Conservation (phyloP, 2,329 filamentous ascomycete genomes). For the Phialophora chinensis region DNA sequence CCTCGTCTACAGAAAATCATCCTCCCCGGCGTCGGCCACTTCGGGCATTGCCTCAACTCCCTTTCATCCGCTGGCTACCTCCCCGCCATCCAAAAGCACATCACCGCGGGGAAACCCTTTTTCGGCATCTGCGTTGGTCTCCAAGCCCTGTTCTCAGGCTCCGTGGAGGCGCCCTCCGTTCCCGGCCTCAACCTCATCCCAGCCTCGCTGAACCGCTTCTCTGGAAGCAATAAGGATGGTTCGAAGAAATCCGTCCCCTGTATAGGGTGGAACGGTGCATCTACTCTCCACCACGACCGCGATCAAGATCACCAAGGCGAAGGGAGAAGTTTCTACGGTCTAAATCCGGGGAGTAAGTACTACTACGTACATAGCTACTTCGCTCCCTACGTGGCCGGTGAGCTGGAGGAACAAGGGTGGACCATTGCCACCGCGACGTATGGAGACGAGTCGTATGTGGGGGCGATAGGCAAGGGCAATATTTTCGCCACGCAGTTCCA, state of each 20-base stretch:
- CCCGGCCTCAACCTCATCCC: conserved; percentile 78
- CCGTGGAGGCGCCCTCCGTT: conserved; percentile 74
- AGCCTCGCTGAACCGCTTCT: conserved; percentile 77
- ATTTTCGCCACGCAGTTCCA: conserved; percentile 95
- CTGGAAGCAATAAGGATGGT: conserved; percentile 36
- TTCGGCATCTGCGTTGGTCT: conserved; percentile 97
- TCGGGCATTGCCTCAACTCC: conserved; percentile 91
- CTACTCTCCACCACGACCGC: conserved; percentile 55
- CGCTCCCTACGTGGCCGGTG: conserved; percentile 72
- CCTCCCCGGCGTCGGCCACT: conserved; percentile 94
- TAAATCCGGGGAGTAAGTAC: conserved; percentile 85
- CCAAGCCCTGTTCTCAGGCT: conserved; percentile 87
- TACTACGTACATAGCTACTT: conserved; percentile 99
- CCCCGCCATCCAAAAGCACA: conserved; percentile 80
- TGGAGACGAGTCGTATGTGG: conserved; percentile 86
- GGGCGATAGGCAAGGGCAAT: conserved; percentile 84
- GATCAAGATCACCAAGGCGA: conserved; percentile 5
- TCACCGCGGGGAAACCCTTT: conserved; percentile 90
- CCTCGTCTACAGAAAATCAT: conserved; percentile 74
- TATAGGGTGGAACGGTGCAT: conserved; percentile 97
- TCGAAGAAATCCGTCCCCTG: conserved; percentile 76
- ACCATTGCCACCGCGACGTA: conserved; percentile 89
- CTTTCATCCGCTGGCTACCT: conserved; percentile 82
- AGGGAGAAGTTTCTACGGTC: conserved; percentile 71
- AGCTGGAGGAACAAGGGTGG: conserved; percentile 84